Conservation (phyloP, 768 basidiomycete genomes). For the Tylopilus felleus region DNA sequence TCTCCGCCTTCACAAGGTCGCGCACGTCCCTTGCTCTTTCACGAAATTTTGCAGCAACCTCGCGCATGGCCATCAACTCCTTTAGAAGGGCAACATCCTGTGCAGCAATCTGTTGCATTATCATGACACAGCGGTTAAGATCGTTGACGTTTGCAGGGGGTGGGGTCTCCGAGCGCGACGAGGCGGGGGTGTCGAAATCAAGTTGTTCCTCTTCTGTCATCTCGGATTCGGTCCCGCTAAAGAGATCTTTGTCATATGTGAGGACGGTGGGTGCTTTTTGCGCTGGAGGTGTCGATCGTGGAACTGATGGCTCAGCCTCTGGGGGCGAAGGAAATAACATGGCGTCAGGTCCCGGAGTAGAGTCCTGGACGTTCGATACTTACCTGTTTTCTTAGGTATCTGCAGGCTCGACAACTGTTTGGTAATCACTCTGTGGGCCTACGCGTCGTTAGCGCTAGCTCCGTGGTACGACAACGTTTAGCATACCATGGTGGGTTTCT, state of each 20-base stretch:
- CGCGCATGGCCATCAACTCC: conserved; percentile 6
- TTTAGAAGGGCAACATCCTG: conserved; percentile 17
- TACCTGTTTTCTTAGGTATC: conserved; percentile 7
- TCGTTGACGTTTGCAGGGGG: conserved; percentile 12
- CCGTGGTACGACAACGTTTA: neutral
- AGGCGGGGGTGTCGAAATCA: conserved; percentile 21
- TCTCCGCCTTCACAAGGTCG: conserved; percentile 21
- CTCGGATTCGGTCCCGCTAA: conserved; percentile 24
- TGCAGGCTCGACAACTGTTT: conserved; percentile 21
- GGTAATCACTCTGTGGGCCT: conserved; percentile 23
- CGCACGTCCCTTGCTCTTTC: conserved; percentile 23
- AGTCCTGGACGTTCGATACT: neutral
- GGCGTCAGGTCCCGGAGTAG: neutral
- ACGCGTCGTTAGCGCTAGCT: neutral
- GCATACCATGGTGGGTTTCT: conserved; percentile 27
- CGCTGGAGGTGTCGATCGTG: neutral
- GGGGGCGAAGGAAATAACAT: neutral
- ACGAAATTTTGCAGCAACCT: conserved; percentile 17
- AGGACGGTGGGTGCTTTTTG: neutral
- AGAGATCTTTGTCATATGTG: conserved; percentile 9
- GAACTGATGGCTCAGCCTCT: conserved; percentile 1
- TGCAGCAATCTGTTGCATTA: conserved; percentile 25
- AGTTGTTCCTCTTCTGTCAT: conserved; percentile 18
- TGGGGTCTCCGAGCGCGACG: conserved; percentile 23
- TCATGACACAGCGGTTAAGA: conserved; percentile 22